These are phyloP conservation scores for Acanthamoeba divionensis DNA, from an alignment of 208 protist species.

Conservation along the genomic window DNA sequence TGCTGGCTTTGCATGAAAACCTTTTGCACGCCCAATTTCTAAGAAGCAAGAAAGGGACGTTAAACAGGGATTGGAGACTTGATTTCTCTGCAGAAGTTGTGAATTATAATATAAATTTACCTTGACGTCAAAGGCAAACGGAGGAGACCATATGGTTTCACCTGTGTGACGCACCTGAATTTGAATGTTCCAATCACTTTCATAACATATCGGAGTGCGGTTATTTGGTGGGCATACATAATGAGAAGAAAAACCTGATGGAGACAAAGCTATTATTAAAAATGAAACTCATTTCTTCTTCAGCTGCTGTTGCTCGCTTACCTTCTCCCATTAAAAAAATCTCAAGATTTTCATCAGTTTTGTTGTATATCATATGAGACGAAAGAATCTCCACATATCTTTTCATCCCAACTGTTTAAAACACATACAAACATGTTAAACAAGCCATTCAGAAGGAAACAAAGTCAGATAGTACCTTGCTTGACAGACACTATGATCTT, in stretches of 20 bases:
- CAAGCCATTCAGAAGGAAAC: too few relatives aligned
- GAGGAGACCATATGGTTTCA: background rate
- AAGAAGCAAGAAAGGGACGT: background rate
- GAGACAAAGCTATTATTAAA: too few relatives aligned
- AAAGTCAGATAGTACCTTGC: too few relatives aligned
- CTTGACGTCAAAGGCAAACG: background rate
- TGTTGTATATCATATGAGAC: background rate
- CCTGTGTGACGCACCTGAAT: background rate
- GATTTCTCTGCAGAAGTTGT: background rate
- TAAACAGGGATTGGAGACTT: background rate
- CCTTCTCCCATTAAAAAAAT: background rate
- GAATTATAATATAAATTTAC: background rate
- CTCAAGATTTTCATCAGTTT: conserved; percentile 21
- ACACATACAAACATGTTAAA: too few relatives aligned
- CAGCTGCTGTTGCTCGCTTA: background rate
- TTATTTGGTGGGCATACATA: background rate
- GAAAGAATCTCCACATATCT: background rate
- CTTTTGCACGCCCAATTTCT: background rate
- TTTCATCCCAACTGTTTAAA: background rate
- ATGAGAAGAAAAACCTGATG: background rate
- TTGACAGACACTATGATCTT: too few relatives aligned
- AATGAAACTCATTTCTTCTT: too few relatives aligned
- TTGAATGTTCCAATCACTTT: background rate
- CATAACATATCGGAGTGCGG: background rate
- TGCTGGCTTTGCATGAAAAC: background rate